Percentiles rank a stretch among this genome's conserved stretches.
phyloP scores from a whole-genome alignment of 129 eudicot genomes.

The Smallanthus sonchifolius region DNA sequence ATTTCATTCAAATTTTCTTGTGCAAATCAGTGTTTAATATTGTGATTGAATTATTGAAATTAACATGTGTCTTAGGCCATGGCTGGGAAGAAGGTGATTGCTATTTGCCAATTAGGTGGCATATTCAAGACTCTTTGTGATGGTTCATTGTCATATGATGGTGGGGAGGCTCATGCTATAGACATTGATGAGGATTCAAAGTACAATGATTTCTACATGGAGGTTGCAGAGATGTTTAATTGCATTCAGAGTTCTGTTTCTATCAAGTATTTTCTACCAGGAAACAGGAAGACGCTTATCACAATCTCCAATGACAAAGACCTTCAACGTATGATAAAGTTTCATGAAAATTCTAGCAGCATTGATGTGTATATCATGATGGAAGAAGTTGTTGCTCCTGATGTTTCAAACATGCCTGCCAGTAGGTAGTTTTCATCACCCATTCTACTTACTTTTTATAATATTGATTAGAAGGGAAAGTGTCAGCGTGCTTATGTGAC shows the following conservation, averaged over 20 bases:
- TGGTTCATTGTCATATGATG: conserved; percentile 64
- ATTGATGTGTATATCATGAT: conserved; percentile 68
- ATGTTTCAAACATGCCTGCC: conserved; percentile 77
- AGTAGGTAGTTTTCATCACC: conserved; percentile 62
- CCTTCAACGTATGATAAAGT: conserved; percentile 81
- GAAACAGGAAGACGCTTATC: conserved; percentile 79
- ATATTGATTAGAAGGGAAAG: neutral
- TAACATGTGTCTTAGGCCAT: conserved; percentile 32
- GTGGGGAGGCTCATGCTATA: conserved; percentile 99
- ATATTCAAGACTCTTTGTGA: conserved; percentile 61
- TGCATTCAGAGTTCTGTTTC: conserved; percentile 37
- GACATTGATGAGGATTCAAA: conserved; percentile 72
- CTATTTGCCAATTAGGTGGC: conserved; percentile 92
- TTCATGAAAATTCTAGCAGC: conserved; percentile 54
- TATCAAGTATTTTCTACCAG: conserved; percentile 83
- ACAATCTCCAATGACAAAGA: conserved; percentile 95
- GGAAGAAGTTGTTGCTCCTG: conserved; percentile 62
- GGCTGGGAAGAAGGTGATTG: conserved; percentile 71
- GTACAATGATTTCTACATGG: conserved; percentile 55
- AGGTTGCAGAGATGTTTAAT: conserved; percentile 84
- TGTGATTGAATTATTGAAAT: neutral
- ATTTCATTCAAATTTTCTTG: neutral
- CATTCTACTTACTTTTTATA: neutral
- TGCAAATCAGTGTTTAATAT: conserved; percentile 1
- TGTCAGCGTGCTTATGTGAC: neutral